These are phyloP conservation scores for Tritrichomonas foetus DNA, from an alignment of 208 protist species.

Conservation along the genomic window DNA sequence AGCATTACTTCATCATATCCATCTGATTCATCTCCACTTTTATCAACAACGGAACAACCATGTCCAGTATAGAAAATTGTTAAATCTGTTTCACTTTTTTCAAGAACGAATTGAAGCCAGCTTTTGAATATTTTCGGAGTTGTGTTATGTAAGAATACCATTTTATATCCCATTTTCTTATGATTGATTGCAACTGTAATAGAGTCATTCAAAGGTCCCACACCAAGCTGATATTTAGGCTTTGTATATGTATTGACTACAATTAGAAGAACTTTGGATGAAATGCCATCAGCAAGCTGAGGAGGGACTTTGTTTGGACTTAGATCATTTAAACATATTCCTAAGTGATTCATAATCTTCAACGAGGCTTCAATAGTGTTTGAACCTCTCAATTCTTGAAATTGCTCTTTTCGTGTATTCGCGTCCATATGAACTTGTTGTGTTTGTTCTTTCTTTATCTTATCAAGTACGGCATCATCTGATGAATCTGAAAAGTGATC, in stretches of 20 bases:
- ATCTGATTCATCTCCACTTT: neutral
- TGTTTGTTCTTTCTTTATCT: too few species aligned
- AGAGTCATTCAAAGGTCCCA: neutral
- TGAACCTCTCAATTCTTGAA: neutral
- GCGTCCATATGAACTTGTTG: neutral
- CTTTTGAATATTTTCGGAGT: neutral
- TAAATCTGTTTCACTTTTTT: neutral
- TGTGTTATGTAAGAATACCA: neutral
- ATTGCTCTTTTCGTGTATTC: neutral
- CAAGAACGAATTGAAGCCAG: neutral
- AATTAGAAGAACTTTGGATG: neutral
- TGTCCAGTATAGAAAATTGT: neutral
- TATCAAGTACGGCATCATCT: too few species aligned
- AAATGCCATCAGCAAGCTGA: too few species aligned
- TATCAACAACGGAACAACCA: neutral
- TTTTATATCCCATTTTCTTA: neutral
- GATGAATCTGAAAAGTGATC: too few species aligned
- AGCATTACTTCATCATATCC: neutral
- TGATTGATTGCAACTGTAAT: neutral
- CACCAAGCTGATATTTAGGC: neutral
- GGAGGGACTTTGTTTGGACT: too few species aligned
- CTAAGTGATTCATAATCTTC: neutral
- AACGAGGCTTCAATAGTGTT: neutral
- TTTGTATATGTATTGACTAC: neutral
- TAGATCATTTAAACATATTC: too few species aligned